phyloP scores from a whole-genome alignment of 2,329 filamentous ascomycete genomes.

The Nannizziopsis arthrosporioides region DNA sequence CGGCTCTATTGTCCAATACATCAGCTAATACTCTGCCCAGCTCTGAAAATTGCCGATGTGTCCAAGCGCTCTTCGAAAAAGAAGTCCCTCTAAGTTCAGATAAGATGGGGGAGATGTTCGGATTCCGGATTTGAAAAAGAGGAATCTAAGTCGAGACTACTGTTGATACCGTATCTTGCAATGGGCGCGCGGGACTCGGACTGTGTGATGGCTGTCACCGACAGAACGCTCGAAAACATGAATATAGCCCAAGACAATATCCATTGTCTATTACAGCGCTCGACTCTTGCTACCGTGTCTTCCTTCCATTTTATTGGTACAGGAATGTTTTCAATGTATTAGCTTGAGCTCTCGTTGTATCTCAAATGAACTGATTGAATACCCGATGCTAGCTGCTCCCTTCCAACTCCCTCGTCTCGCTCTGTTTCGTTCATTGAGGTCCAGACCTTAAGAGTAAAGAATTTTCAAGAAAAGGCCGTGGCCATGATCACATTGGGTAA shows the following conservation, averaged over 20 bases:
- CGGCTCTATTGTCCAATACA: background rate
- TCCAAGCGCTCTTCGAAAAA: slow-evolving; percentile 35
- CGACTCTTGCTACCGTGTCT: background rate
- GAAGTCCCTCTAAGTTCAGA: slow-evolving; percentile 31
- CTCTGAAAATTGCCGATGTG: slow-evolving; percentile 36
- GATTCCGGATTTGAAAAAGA: slow-evolving; percentile 2
- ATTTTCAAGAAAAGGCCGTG: too few species aligned
- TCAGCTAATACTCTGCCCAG: slow-evolving; percentile 18
- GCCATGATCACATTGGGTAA: too few species aligned
- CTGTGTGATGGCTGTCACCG: background rate
- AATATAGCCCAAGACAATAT: background rate
- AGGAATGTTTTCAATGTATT: background rate
- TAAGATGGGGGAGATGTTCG: background rate
- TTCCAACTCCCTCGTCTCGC: too few species aligned
- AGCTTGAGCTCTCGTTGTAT: background rate
- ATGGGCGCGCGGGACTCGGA: background rate
- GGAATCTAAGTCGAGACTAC: background rate
- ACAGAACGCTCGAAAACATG: background rate
- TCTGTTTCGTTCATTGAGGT: too few species aligned
- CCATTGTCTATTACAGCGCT: background rate
- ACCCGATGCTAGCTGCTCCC: background rate
- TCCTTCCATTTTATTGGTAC: background rate
- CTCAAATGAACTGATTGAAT: background rate
- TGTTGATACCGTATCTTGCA: background rate
- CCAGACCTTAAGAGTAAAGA: too few species aligned